These are phyloP conservation scores for Chalara sp. DNA, from an alignment of 2,329 filamentous ascomycete species.

Conservation along the genomic window DNA sequence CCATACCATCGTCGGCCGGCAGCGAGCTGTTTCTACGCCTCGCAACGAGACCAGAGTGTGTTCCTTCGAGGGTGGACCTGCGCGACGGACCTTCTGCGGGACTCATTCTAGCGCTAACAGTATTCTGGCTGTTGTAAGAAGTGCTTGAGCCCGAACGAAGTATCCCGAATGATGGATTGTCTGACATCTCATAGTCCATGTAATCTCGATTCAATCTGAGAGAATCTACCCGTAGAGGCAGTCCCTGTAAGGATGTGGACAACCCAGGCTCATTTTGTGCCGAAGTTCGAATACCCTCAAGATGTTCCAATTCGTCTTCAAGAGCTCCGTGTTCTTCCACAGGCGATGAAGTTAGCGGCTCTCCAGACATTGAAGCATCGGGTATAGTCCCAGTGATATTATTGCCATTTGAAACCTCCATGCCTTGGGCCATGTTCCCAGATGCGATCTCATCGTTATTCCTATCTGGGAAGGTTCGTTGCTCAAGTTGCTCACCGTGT, in stretches of 20 bases:
- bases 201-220: slow-evolving; percentile 12
- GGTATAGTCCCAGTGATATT: too few species aligned
- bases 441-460: slow-evolving; percentile 15
- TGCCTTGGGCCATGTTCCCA: slow-evolving; percentile 18
- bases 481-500: slow-evolving; percentile 30
- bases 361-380: neutral
- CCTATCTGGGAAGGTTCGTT: slow-evolving; percentile 8
- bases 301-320: slow-evolving; percentile 15
- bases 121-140: neutral
- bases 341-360: slow-evolving; percentile 12
- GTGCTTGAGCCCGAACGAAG: slow-evolving; percentile 17
- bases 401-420: slow-evolving; percentile 8
- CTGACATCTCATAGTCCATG: slow-evolving; percentile 19
- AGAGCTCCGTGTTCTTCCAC: slow-evolving; percentile 19
- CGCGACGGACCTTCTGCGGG: slow-evolving; percentile 17
- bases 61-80: slow-evolving; percentile 16
- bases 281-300: slow-evolving; percentile 7
- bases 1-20: slow-evolving; percentile 77
- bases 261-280: slow-evolving; percentile 1
- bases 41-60: slow-evolving; percentile 3
- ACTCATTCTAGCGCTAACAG: slow-evolving; percentile 15
- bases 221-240: slow-evolving; percentile 12
- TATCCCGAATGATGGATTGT: slow-evolving; percentile 19
- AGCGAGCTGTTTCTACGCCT: slow-evolving; percentile 19
- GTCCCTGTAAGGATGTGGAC: neutral